Evolutionary conservation across 345 rosid species (phyloP).

Genomic region (Syzygium oleosum): DNA sequence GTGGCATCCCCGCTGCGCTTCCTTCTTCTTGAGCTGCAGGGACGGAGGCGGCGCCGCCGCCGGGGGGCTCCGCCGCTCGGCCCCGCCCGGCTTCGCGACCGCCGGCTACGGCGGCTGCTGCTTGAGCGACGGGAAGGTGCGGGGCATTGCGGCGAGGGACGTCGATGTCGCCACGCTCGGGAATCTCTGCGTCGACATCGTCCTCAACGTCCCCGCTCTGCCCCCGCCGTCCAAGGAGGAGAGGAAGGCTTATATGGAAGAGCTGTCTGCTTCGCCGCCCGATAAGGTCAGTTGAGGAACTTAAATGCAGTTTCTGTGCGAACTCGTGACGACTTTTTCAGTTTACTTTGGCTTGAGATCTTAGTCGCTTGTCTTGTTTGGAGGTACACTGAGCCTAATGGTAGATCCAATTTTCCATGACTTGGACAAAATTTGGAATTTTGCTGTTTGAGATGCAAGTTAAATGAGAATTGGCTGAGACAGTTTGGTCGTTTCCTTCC

Average conservation of each 20-base stretch:
- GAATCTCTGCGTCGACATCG: slow-evolving; percentile 91
- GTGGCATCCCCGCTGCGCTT: not conserved
- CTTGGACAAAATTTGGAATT: not conserved
- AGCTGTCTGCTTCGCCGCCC: slow-evolving; percentile 66
- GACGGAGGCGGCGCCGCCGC: not conserved
- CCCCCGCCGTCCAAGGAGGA: slow-evolving; percentile 55
- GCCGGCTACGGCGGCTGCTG: slow-evolving; percentile 5
- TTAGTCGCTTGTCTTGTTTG: not conserved
- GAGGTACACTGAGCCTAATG: not conserved
- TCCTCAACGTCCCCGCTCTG: slow-evolving; percentile 69
- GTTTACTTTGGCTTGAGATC: not conserved
- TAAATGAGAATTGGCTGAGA: not conserved
- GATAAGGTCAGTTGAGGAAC: slow-evolving; percentile 48
- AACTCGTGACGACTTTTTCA: not conserved
- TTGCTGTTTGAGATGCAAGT: not conserved
- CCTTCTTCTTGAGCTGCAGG: slow-evolving; percentile 14
- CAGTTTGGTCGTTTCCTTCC: not conserved
- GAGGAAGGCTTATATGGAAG: slow-evolving; percentile 65
- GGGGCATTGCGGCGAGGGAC: slow-evolving; percentile 14
- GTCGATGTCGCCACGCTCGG: slow-evolving; percentile 82
- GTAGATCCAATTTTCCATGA: not conserved
- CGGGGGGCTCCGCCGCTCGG: not conserved
- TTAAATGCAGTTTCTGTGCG: not conserved
- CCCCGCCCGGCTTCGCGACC: slow-evolving; percentile 7
- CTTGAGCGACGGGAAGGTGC: not conserved